Evolutionary conservation across 768 basidiomycete species (phyloP).

Genomic region (Phylloporus sp.): DNA sequence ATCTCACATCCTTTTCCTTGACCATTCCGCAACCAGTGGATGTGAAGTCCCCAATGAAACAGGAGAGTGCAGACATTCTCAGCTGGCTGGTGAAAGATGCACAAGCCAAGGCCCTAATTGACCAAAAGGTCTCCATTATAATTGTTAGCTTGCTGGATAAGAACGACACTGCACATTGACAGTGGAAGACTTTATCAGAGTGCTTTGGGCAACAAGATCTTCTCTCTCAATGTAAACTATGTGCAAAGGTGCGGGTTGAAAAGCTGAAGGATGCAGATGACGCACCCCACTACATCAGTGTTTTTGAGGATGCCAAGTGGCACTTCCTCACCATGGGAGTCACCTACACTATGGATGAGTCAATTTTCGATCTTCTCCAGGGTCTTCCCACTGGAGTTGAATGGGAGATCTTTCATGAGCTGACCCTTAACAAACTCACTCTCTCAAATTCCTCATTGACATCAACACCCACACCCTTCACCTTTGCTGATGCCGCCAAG

Average conservation of each 20-base stretch:
- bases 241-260: no score
- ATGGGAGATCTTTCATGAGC: not conserved
- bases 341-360: not conserved
- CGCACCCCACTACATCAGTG: not conserved
- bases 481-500: no score
- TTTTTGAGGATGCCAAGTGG: not conserved
- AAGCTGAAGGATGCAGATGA: not conserved
- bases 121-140: not conserved
- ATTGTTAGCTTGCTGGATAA: not conserved
- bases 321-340: not conserved
- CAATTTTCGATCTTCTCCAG: not conserved
- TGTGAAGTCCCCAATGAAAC: no score
- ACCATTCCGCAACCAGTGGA: no score
- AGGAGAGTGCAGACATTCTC: no score
- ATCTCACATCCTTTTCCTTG: no score
- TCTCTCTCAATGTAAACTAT: not conserved
- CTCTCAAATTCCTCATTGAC: not conserved
- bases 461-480: not conserved
- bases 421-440: not conserved
- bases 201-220: accelerated
- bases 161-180: not conserved
- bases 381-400: not conserved
- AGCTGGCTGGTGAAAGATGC: not conserved
- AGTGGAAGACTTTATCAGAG: not conserved
- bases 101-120: slow-evolving; percentile 1